Evolutionary conservation across 192 early-diverging fungal genomes (phyloP), one percentile per base, ranked within the genome.

Genomic region (Coemansia sp.): DNA sequence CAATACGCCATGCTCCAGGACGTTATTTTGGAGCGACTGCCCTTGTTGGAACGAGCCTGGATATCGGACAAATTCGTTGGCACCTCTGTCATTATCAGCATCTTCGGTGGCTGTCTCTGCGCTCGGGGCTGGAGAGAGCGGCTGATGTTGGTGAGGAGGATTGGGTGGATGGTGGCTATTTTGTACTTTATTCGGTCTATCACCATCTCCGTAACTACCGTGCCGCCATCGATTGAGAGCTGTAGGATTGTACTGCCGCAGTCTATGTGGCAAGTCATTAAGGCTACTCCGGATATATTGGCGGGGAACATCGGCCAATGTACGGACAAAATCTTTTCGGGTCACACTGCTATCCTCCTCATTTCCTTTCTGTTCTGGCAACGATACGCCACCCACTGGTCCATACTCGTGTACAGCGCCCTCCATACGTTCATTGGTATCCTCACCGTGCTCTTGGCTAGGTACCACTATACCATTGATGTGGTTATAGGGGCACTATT

Each of bases 311-410:
- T 73, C 9, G 75, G 83, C 35, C 82, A 84, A 42, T 88, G 87
- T 71, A 85, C 86, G 4, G 84, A 88, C 75, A 86, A 86, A 68
- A 84, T 88, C n/a, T 88, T 85, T 37, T 87, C 86, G 3, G 87
- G 87, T 8, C 87, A 88, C 70, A 87, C 87, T 1, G 76, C 82
- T 3, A 75, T 88, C 28, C 77, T 88, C 65, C 61, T 77, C 12
- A 76, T 82, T 2, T 74, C 83, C n/a, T 76, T 81, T 6, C 62
- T 88, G 50, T 75, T 86, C 16, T 86, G 86, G 87, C 72, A 79
- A 12, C 61, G 78, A 16, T 84, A 88, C 37, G 77, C 87, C 18
- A 73, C 82, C 8, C 70, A 86, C 55, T 69, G 74, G 66, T 61
- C 59, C 8, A 52, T 79, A 43, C 72, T 82, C 26, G 72, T 67